Evolutionary conservation across 805 yeast genomes (phyloP).

Genomic region (Starmerella tilneyi): DNA sequence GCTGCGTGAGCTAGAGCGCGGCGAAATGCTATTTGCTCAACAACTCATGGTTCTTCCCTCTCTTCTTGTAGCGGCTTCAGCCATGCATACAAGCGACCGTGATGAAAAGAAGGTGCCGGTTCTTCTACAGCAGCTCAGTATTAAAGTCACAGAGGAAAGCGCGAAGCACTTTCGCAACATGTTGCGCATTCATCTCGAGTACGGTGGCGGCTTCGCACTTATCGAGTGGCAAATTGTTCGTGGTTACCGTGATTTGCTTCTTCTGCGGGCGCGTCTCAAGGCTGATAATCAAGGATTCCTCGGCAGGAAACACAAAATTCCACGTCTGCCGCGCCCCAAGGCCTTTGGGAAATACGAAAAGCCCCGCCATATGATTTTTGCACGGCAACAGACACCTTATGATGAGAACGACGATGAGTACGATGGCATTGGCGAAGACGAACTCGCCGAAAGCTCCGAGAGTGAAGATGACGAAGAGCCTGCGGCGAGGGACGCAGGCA

Average conservation of each 20-base stretch:
- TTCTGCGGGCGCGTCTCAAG: constrained; percentile 53
- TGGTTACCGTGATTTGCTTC: constrained; percentile 59
- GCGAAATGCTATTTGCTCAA: constrained; percentile 35
- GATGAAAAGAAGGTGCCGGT: constrained; percentile 64
- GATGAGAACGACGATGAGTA: constrained; percentile 5
- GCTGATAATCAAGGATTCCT: constrained; percentile 13
- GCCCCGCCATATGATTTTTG: neutral
- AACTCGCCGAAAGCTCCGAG: neutral
- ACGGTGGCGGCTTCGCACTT: constrained; percentile 74
- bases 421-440: constrained; percentile 9
- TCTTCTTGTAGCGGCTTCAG: constrained; percentile 54
- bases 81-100: constrained; percentile 60
- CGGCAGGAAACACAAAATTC: constrained; percentile 31
- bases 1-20: constrained; percentile 21
- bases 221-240: constrained; percentile 72
- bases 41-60: constrained; percentile 62
- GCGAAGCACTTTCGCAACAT: constrained; percentile 33
- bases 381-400: neutral
- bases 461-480: constrained; percentile 1
- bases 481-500: neutral
- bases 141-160: constrained; percentile 43
- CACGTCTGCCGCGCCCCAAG: constrained; percentile 35
- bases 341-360: constrained; percentile 17
- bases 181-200: constrained; percentile 67
- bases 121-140: constrained; percentile 58